Percentiles rank a stretch among this genome's conserved stretches.
Evolutionary conservation across 768 basidiomycete species (phyloP).

Genomic region (Panaeolus cyanescens): DNA sequence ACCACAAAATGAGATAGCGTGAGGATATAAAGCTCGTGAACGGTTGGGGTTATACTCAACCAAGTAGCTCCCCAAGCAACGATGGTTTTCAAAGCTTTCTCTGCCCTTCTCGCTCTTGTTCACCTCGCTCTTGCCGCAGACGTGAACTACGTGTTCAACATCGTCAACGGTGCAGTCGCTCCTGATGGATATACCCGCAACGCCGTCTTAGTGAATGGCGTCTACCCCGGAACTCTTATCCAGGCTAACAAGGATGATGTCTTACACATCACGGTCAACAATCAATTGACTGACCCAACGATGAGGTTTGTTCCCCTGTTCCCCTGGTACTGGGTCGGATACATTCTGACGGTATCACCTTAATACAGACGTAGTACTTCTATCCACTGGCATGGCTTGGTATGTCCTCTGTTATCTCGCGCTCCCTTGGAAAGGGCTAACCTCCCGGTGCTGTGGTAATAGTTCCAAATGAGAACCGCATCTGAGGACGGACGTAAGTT

Average conservation of each 20-base stretch:
- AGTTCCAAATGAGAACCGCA: slow-evolving; percentile 45
- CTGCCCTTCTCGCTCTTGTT: neutral
- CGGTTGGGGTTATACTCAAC: neutral
- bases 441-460: neutral
- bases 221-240: slow-evolving; percentile 42
- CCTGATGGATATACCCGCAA: slow-evolving; percentile 43
- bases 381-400: slow-evolving; percentile 36
- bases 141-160: slow-evolving; percentile 1
- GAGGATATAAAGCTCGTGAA: neutral
- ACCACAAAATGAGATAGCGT: neutral
- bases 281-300: slow-evolving; percentile 28
- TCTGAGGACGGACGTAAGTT: slow-evolving; percentile 37
- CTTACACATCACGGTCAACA: slow-evolving; percentile 33
- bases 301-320: slow-evolving; percentile 27
- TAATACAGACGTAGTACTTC: slow-evolving; percentile 25
- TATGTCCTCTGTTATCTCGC: slow-evolving; percentile 8
- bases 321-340: neutral
- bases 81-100: neutral
- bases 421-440: neutral
- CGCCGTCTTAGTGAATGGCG: slow-evolving; percentile 42
- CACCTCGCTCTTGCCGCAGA: neutral
- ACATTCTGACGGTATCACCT: neutral
- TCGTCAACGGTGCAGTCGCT: slow-evolving; percentile 38
- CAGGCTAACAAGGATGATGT: slow-evolving; percentile 38
- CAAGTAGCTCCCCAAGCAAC: neutral